Percentiles rank a stretch among this genome's conserved stretches.
Conservation (phyloP, 176 grass and related monocot genomes). For the Rhynchospora breviuscula region DNA sequence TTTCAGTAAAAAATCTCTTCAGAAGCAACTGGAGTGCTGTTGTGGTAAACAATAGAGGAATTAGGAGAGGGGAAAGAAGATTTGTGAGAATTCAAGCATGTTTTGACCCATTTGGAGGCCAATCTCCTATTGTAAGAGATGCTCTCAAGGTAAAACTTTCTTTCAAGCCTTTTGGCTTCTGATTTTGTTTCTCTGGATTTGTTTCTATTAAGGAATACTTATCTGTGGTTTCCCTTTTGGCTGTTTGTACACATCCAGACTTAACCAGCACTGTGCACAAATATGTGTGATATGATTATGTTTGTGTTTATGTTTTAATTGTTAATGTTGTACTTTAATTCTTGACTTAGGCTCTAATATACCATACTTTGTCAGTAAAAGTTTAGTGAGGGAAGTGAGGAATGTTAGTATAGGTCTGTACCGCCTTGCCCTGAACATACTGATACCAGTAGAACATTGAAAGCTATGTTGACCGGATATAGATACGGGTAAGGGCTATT, state of each 20-base stretch:
- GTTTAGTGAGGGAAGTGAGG: neutral
- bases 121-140: conserved; percentile 63
- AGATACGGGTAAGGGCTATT: no score
- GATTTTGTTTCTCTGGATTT: neutral
- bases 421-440: neutral
- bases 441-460: conserved; percentile 3
- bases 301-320: neutral
- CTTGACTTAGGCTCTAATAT: neutral
- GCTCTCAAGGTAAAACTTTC: conserved; percentile 57
- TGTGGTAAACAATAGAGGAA: neutral
- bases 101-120: conserved; percentile 66
- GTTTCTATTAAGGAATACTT: neutral
- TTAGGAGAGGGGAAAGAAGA: neutral
- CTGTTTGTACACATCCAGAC: neutral
- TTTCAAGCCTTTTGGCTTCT: neutral
- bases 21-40: conserved; percentile 5
- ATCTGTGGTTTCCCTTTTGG: neutral
- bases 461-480: no score
- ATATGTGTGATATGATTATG: neutral
- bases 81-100: conserved; percentile 33
- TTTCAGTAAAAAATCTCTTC: neutral
- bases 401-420: neutral
- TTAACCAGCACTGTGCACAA: neutral
- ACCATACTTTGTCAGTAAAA: neutral
- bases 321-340: neutral